Evolutionary conservation across 306 rosid species (phyloP).

Genomic region (Cajanus cajan): DNA sequence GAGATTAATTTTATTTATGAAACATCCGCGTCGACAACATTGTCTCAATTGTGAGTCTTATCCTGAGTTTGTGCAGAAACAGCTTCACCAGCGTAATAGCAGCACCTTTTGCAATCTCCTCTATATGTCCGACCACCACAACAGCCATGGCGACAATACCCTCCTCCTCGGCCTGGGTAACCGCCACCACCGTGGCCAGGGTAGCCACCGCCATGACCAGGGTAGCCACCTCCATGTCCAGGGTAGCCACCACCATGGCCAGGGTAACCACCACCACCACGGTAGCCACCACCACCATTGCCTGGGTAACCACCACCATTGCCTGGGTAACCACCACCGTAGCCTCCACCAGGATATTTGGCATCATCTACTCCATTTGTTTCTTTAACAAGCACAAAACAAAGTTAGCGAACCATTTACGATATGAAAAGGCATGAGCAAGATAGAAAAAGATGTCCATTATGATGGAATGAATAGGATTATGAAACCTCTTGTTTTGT

Average conservation of each 20-base stretch:
- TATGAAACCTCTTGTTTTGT: not conserved
- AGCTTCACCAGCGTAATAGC: conserved; percentile 52
- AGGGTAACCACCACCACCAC: not conserved
- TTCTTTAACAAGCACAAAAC: not conserved
- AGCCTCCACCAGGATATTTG: conserved; percentile 12
- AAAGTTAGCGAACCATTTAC: not conserved
- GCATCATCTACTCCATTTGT: conserved; percentile 26
- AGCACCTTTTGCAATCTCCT: conserved; percentile 43
- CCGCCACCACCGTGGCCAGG: not conserved
- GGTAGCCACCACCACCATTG: not conserved
- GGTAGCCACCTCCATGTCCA: not conserved
- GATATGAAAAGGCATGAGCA: too few relatives aligned
- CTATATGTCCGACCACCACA: conserved; percentile 35
- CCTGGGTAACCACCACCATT: not conserved
- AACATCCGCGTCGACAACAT: too few relatives aligned
- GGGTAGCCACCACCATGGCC: conserved; percentile 3
- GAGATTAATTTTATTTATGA: not conserved
- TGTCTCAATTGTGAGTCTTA: conserved; percentile 20
- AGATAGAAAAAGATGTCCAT: too few relatives aligned
- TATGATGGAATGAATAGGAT: too few relatives aligned
- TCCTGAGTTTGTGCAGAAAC: conserved; percentile 33
- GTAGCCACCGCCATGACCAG: not conserved
- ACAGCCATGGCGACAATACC: conserved; percentile 47
- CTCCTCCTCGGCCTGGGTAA: not conserved
- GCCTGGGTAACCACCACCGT: conserved; percentile 1